phyloP scores from a whole-genome alignment of 2,329 filamentous ascomycete species.

The Ascochyta viciae-villosae region DNA sequence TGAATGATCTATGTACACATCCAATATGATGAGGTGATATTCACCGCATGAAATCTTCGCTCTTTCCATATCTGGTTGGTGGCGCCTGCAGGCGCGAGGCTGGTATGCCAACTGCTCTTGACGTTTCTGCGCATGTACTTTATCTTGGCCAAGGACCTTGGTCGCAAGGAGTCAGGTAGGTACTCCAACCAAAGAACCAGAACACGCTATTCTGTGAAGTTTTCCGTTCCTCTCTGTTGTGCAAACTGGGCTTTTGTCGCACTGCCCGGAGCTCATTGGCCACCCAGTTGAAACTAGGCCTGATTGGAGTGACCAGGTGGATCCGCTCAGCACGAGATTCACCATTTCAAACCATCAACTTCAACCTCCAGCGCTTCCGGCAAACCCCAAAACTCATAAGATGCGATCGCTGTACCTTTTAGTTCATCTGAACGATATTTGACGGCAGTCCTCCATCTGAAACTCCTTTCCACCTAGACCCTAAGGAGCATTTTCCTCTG shows the following conservation, averaged over 20 bases:
- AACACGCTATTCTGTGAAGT: not conserved
- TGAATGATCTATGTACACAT: not conserved
- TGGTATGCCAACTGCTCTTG: conserved; percentile 8
- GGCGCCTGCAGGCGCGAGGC: conserved; percentile 19
- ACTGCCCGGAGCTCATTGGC: conserved; percentile 12
- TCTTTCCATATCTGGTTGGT: conserved; percentile 27
- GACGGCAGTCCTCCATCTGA: conserved; percentile 3
- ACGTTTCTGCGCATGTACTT: not conserved
- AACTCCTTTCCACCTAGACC: conserved; percentile 23
- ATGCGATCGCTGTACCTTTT: not conserved
- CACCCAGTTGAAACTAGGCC: conserved; percentile 7
- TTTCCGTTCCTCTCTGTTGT: not conserved
- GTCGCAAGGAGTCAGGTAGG: not conserved
- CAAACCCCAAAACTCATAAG: conserved; percentile 11
- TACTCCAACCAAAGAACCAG: not conserved
- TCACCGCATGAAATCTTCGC: conserved; percentile 13
- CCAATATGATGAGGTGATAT: conserved; percentile 9
- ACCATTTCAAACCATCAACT: conserved; percentile 30
- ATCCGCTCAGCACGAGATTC: conserved; percentile 27
- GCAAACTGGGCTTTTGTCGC: conserved; percentile 11
- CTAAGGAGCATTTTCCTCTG: conserved; percentile 41
- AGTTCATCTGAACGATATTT: conserved; percentile 6
- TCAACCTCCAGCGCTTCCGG: conserved; percentile 29
- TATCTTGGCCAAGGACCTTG: not conserved
- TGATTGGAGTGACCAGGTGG: conserved; percentile 8